Percentiles rank a stretch among this genome's conserved stretches.
These are phyloP conservation scores for Fraxinus sp. DNA, from an alignment of 305 asterid species.

Conservation along the genomic window DNA sequence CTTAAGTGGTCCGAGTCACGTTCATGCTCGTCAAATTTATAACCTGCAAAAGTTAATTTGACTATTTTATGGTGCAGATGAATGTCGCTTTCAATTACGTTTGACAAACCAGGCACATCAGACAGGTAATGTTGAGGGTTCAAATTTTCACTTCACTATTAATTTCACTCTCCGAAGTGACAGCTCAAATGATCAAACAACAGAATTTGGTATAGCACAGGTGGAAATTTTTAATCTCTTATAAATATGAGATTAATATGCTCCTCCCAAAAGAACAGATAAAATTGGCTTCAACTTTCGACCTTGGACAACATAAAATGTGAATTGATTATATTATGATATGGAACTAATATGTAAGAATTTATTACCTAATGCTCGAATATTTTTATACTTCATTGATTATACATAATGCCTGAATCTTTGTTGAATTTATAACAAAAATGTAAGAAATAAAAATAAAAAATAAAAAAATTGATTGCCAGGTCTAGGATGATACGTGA, in stretches of 20 bases:
- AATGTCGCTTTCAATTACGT: constrained; percentile 30
- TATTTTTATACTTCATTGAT: neutral
- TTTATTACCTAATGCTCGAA: neutral
- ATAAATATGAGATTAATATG: neutral
- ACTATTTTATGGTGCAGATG: constrained; percentile 38
- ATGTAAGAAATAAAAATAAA: neutral
- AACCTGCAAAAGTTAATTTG: constrained; percentile 75
- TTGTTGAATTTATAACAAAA: neutral
- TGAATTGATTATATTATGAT: no score
- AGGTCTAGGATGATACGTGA: neutral
- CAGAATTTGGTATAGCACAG: neutral
- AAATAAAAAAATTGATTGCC: neutral
- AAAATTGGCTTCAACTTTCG: neutral
- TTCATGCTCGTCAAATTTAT: constrained; percentile 74
- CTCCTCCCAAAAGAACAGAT: neutral
- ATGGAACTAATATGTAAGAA: neutral
- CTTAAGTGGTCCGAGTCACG: constrained; percentile 66
- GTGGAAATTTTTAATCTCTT: neutral
- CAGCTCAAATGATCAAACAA: neutral
- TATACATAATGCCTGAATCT: neutral
- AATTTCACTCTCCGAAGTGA: constrained; percentile 6
- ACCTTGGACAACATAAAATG: neutral
- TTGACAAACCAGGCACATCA: constrained; percentile 21
- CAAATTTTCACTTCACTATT: constrained; percentile 18
- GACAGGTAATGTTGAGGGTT: constrained; percentile 16